These are phyloP conservation scores for Coemansia sp. DNA, from an alignment of 192 early-diverging fungal genomes.

Conservation along the genomic window DNA sequence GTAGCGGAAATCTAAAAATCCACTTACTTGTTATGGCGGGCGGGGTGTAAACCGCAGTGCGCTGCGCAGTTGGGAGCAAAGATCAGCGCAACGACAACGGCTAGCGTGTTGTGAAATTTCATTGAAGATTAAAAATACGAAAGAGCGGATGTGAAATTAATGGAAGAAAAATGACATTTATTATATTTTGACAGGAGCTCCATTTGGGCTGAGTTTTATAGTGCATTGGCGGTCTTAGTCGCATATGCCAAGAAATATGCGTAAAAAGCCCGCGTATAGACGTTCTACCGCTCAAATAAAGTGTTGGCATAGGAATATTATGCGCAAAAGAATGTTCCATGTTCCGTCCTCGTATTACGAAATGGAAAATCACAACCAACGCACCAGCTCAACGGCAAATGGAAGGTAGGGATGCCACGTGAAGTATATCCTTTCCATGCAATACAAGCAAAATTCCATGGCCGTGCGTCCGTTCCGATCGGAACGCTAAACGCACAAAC, in stretches of 20 bases:
- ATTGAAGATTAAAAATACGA: neutral
- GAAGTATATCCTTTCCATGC: too few species aligned
- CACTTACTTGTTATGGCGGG: neutral
- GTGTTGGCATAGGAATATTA: neutral
- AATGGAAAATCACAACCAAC: neutral
- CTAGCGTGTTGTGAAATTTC: neutral
- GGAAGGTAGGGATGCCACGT: too few species aligned
- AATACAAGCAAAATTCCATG: neutral
- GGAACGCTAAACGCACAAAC: neutral
- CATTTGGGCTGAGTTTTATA: neutral
- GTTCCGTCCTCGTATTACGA: neutral
- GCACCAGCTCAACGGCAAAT: neutral
- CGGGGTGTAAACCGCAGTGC: neutral
- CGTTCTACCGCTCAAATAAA: too few species aligned
- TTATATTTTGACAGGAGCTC: too few species aligned
- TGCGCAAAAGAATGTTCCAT: conserved; percentile 3
- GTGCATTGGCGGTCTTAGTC: neutral
- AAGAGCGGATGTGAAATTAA: neutral
- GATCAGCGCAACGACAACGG: conserved; percentile 1
- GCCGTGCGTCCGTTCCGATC: neutral
- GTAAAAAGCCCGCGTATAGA: too few species aligned
- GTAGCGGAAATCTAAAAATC: neutral
- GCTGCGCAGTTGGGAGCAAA: neutral
- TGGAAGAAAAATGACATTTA: too few species aligned
- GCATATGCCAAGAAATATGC: too few species aligned